Percentiles rank a stretch among this genome's conserved stretches.
phyloP scores from a whole-genome alignment of 495 filamentous ascomycete genomes.

The Extremus antarcticus region DNA sequence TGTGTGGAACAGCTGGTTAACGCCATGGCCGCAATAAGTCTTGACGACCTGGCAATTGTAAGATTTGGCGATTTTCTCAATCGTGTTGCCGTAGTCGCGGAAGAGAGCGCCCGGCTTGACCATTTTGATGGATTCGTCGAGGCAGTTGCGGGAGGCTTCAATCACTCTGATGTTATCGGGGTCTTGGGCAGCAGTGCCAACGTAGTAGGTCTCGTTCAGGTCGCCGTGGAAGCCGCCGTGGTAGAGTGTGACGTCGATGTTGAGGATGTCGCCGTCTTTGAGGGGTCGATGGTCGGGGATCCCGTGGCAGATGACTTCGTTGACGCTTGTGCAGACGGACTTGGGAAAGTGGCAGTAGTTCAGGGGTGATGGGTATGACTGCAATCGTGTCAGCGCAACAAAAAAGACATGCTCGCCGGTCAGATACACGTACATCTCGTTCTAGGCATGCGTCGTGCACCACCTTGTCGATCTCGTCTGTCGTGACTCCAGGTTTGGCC shows the following conservation, averaged over 20 bases:
- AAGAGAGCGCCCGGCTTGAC: conserved; percentile 35
- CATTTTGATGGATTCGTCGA: conserved; percentile 33
- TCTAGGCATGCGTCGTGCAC: conserved; percentile 94
- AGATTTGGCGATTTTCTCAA: conserved; percentile 34
- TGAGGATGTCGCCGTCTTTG: conserved; percentile 34
- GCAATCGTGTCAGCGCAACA: conserved; percentile 3
- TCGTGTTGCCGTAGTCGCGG: conserved; percentile 32
- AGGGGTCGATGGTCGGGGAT: conserved; percentile 34
- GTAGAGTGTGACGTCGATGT: conserved; percentile 36
- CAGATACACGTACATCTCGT: conserved; percentile 54
- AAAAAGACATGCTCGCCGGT: background rate
- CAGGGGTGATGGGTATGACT: conserved; percentile 93
- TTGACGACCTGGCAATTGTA: conserved; percentile 30
- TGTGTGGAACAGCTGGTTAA: conserved; percentile 35
- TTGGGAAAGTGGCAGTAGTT: conserved; percentile 98
- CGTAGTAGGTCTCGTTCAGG: conserved; percentile 37
- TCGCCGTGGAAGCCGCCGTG: conserved; percentile 36
- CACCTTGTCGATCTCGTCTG: conserved; percentile 90
- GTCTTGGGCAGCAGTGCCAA: conserved; percentile 30
- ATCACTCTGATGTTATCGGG: conserved; percentile 33
- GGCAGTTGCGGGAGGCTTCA: conserved; percentile 30
- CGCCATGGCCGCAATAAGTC: conserved; percentile 36
- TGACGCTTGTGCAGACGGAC: conserved; percentile 89
- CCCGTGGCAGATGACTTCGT: conserved; percentile 71
- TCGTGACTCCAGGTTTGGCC: conserved; percentile 77